Percentiles rank a stretch among this genome's conserved stretches.
phyloP scores from a whole-genome alignment of 306 rosid species.

The Pueraria montana region DNA sequence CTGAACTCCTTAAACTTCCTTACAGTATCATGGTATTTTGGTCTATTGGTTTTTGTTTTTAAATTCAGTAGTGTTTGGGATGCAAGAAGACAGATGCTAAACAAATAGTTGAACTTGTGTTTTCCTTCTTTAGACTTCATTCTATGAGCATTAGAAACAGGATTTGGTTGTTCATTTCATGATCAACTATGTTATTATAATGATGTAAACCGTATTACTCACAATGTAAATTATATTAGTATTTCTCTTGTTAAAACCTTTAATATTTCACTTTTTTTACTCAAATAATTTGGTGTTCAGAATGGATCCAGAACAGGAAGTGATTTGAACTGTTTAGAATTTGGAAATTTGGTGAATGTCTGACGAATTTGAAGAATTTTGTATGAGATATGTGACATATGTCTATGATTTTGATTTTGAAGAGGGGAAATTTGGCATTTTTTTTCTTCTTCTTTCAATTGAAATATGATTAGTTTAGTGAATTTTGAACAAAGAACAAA shows the following conservation, averaged over 20 bases:
- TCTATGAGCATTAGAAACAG: neutral
- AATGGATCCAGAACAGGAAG: neutral
- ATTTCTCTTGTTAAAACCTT: neutral
- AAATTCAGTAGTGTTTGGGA: neutral
- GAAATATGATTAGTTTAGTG: neutral
- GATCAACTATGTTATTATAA: neutral
- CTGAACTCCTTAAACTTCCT: slow-evolving; percentile 12
- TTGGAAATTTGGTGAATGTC: neutral
- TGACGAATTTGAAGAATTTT: neutral
- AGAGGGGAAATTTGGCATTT: neutral
- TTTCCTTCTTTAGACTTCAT: slow-evolving; percentile 15
- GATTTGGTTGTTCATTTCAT: neutral
- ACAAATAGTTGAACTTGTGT: slow-evolving; percentile 16
- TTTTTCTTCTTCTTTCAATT: neutral
- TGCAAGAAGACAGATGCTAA: slow-evolving; percentile 32
- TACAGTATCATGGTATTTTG: neutral
- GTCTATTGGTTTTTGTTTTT: slow-evolving; percentile 2
- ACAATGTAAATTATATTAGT: neutral
- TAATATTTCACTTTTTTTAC: neutral
- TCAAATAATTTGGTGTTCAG: neutral
- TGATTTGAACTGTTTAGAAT: neutral
- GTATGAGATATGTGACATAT: neutral
- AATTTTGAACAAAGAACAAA: neutral
- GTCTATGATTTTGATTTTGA: neutral
- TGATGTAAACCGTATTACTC: neutral